These are phyloP conservation scores for Malassezia sp. DNA, from an alignment of 1,284 basidiomycete species.

Conservation along the genomic window DNA sequence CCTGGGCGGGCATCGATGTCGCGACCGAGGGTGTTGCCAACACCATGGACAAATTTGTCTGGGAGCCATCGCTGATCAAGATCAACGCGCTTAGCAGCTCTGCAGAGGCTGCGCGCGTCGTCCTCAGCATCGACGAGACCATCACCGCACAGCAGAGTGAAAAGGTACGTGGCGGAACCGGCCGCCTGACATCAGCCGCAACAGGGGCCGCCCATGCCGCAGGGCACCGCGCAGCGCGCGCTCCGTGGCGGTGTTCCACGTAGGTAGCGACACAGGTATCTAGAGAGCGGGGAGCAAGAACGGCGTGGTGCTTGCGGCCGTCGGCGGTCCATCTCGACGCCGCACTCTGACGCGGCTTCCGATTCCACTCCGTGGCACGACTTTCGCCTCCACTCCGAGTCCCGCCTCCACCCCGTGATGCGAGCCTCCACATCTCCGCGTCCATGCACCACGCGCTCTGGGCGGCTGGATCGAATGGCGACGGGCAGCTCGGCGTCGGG, in stretches of 20 bases:
- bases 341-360: no score
- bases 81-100: slow-evolving; percentile 88
- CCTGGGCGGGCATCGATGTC: slow-evolving; percentile 91
- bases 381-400: no score
- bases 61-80: slow-evolving; percentile 95
- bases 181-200: no score
- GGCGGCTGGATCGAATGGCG: slow-evolving; percentile 11
- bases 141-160: slow-evolving; percentile 38
- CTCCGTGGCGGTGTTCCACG: slow-evolving; percentile 19
- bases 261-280: no score
- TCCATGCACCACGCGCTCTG: not conserved
- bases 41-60: slow-evolving; percentile 91
- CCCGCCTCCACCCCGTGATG: not conserved
- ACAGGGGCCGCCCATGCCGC: slow-evolving; percentile 31
- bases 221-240: slow-evolving; percentile 41
- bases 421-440: not conserved
- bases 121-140: slow-evolving; percentile 49
- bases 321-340: no score
- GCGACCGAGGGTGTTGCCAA: slow-evolving; percentile 76
- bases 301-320: no score
- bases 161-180: no score
- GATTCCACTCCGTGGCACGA: no score
- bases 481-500: slow-evolving; percentile 14
- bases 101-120: slow-evolving; percentile 87
- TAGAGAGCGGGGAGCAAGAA: no score